Percentiles rank a stretch among this genome's conserved stretches.
phyloP scores from a whole-genome alignment of 1,139 yeast species.

The Scheffersomyces segobiensis region DNA sequence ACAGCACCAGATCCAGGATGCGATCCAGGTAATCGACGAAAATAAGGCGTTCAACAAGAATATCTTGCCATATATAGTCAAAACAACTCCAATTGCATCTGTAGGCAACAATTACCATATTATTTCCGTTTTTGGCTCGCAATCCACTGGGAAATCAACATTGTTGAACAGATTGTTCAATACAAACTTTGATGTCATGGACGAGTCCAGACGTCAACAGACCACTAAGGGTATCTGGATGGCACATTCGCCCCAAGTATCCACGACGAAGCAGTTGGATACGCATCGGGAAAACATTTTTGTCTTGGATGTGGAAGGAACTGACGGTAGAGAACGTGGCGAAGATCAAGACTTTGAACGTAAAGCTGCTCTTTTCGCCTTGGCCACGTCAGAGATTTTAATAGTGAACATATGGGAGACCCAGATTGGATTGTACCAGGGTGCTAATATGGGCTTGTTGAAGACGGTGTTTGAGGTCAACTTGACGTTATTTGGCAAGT shows the following conservation, averaged over 20 bases:
- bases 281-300: slow-evolving; percentile 48
- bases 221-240: slow-evolving; percentile 97
- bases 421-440: slow-evolving; percentile 95
- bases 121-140: slow-evolving; percentile 95
- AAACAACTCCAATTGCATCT: slow-evolving; percentile 30
- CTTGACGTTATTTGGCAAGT: slow-evolving; percentile 67
- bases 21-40: slow-evolving; percentile 81
- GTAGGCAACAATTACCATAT: slow-evolving; percentile 81
- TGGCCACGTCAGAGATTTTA: slow-evolving; percentile 86
- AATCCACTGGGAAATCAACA: slow-evolving; percentile 95
- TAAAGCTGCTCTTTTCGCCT: slow-evolving; percentile 91
- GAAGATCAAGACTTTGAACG: slow-evolving; percentile 98
- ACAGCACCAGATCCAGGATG: slow-evolving; percentile 30
- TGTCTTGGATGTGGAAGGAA: slow-evolving; percentile 96
- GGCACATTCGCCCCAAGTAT: slow-evolving; percentile 56
- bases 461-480: slow-evolving; percentile 97
- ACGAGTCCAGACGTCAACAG: slow-evolving; percentile 74
- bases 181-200: slow-evolving; percentile 91
- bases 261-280: slow-evolving; percentile 20
- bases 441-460: slow-evolving; percentile 93
- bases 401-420: slow-evolving; percentile 96
- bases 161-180: slow-evolving; percentile 81
- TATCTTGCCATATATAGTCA: slow-evolving; percentile 40
- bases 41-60: slow-evolving; percentile 58
- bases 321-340: slow-evolving; percentile 97